These are phyloP conservation scores for Suhomyces ambrosiae DNA, from an alignment of 1,139 yeast genomes.

Conservation along the genomic window DNA sequence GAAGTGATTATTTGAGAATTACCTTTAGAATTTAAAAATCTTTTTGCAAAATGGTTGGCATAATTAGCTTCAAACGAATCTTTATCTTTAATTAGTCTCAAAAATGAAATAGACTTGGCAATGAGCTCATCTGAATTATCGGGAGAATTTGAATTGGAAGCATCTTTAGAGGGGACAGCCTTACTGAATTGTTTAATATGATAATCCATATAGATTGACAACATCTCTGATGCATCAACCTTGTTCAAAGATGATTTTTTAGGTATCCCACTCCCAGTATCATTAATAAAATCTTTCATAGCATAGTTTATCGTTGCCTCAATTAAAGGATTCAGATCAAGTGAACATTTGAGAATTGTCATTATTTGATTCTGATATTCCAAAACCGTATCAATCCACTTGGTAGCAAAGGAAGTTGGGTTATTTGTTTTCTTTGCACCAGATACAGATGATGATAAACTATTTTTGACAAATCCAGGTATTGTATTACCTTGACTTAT, in stretches of 20 bases:
- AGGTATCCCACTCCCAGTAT: constrained; percentile 13
- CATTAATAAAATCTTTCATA: constrained; percentile 64
- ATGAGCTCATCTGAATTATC: constrained; percentile 59
- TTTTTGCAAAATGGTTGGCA: constrained; percentile 85
- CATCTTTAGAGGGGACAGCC: constrained; percentile 21
- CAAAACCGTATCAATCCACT: constrained; percentile 70
- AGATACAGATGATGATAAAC: constrained; percentile 13
- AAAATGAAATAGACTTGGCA: constrained; percentile 58
- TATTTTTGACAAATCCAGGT: constrained; percentile 31
- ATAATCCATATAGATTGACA: constrained; percentile 77
- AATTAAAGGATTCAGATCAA: constrained; percentile 51
- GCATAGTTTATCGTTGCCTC: constrained; percentile 62
- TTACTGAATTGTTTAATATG: constrained; percentile 63
- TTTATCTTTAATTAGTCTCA: constrained; percentile 75
- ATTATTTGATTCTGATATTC: constrained; percentile 56
- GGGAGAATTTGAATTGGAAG: constrained; percentile 27
- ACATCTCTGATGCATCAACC: constrained; percentile 64
- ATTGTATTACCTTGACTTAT: constrained; percentile 38
- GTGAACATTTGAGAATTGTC: constrained; percentile 47
- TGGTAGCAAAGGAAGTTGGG: constrained; percentile 55
- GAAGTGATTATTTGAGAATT: constrained; percentile 18
- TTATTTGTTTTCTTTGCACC: constrained; percentile 21
- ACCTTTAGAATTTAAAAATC: constrained; percentile 61
- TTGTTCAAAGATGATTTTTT: constrained; percentile 3
- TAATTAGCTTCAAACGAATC: constrained; percentile 86